Evolutionary conservation across 179 eudicot species (phyloP).

Genomic region (Carnegiea gigantea): DNA sequence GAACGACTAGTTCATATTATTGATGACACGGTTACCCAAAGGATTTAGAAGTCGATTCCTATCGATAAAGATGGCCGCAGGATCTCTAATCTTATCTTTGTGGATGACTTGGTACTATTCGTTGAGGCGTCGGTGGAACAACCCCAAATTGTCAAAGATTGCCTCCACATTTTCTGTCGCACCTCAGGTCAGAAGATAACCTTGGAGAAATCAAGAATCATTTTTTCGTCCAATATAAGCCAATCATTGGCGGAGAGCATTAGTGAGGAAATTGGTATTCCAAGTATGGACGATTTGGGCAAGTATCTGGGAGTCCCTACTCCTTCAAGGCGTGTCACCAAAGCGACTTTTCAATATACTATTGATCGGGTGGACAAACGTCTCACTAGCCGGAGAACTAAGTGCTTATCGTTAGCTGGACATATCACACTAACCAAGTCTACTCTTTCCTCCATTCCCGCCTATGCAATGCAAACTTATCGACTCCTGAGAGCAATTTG

Average conservation of each 20-base stretch:
- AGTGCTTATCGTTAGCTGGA: background rate
- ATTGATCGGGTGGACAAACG: background rate
- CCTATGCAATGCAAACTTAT: background rate
- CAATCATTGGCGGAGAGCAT: background rate
- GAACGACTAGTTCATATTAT: background rate
- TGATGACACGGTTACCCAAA: background rate
- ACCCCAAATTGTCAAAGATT: background rate
- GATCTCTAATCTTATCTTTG: slow-evolving; percentile 9
- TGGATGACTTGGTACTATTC: slow-evolving; percentile 10
- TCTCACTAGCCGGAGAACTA: background rate
- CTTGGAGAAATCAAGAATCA: background rate
- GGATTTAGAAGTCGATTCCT: background rate
- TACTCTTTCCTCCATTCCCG: background rate
- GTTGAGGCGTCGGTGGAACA: background rate
- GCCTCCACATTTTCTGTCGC: background rate
- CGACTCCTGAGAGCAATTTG: background rate
- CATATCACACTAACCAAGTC: background rate
- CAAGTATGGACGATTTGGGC: background rate
- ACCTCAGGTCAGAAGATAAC: background rate
- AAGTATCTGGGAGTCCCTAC: background rate
- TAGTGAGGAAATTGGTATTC: background rate
- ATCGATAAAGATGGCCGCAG: background rate
- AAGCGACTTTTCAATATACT: background rate
- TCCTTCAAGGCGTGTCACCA: background rate
- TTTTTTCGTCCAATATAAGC: background rate